Percentiles rank a stretch among this genome's conserved stretches.
Evolutionary conservation across 768 basidiomycete species (phyloP).

Genomic region (Lepiota venenata): DNA sequence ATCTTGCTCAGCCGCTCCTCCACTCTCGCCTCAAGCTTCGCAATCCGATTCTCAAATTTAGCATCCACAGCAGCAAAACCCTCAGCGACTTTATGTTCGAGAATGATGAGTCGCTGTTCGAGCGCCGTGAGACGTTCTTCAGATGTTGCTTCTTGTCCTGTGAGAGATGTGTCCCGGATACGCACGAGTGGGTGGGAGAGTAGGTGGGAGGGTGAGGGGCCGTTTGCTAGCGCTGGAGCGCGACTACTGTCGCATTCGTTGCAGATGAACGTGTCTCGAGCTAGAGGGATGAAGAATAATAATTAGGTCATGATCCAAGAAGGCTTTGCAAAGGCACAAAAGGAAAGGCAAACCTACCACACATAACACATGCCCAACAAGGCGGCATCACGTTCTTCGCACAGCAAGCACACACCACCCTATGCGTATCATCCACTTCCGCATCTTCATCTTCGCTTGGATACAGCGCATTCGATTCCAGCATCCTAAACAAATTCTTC

Average conservation of each 20-base stretch:
- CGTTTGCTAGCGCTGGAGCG: constrained; percentile 4
- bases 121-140: constrained; percentile 24
- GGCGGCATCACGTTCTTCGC: constrained; percentile 16
- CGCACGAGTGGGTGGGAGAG: constrained; percentile 25
- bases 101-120: constrained; percentile 24
- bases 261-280: constrained; percentile 28
- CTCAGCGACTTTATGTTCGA: constrained; percentile 26
- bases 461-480: constrained; percentile 15
- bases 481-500: constrained; percentile 21
- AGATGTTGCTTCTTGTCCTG: constrained; percentile 15
- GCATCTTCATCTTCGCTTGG: not conserved
- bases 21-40: constrained; percentile 20
- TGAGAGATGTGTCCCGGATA: constrained; percentile 20
- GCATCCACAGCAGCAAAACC: constrained; percentile 20
- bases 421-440: not conserved
- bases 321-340: not conserved
- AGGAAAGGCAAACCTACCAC: too few species aligned
- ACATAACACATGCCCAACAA: constrained; percentile 22
- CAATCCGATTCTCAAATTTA: constrained; percentile 23
- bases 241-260: constrained; percentile 24
- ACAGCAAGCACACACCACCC: constrained; percentile 18
- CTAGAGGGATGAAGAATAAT: constrained; percentile 11
- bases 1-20: constrained; percentile 21
- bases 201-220: constrained; percentile 16
- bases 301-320: not conserved